Conservation (phyloP, 2,329 filamentous ascomycete species). For the Blastomyces parvus region DNA sequence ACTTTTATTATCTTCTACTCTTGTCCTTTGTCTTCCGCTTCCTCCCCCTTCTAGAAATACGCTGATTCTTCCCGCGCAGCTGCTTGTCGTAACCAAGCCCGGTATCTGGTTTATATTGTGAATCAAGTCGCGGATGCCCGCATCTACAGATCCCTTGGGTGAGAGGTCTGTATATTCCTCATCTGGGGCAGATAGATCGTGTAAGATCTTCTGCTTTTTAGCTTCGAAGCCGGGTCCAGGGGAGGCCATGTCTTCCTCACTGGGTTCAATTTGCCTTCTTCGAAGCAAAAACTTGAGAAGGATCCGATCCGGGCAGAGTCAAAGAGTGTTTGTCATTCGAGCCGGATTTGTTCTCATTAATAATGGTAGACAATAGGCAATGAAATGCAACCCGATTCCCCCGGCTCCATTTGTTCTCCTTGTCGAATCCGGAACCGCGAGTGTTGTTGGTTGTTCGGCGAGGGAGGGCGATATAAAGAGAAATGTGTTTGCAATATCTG, state of each 20-base stretch:
- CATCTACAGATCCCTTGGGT: conserved; percentile 80
- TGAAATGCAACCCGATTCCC: neutral
- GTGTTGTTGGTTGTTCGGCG: no score
- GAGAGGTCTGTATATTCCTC: conserved; percentile 71
- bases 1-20: conserved; percentile 7
- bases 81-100: conserved; percentile 83
- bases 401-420: neutral
- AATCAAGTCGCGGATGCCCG: conserved; percentile 66
- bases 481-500: neutral
- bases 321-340: neutral
- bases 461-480: no score
- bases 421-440: neutral
- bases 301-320: neutral
- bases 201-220: conserved; percentile 65
- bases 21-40: conserved; percentile 24
- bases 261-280: neutral
- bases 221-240: conserved; percentile 36
- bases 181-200: conserved; percentile 57
- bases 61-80: conserved; percentile 77
- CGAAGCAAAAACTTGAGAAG: neutral
- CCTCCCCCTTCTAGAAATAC: conserved; percentile 74
- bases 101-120: conserved; percentile 63
- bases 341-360: neutral
- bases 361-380: neutral
- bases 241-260: neutral